These are phyloP conservation scores for Colletotrichum theobromicola DNA, from an alignment of 2,329 filamentous ascomycete genomes.

Conservation along the genomic window DNA sequence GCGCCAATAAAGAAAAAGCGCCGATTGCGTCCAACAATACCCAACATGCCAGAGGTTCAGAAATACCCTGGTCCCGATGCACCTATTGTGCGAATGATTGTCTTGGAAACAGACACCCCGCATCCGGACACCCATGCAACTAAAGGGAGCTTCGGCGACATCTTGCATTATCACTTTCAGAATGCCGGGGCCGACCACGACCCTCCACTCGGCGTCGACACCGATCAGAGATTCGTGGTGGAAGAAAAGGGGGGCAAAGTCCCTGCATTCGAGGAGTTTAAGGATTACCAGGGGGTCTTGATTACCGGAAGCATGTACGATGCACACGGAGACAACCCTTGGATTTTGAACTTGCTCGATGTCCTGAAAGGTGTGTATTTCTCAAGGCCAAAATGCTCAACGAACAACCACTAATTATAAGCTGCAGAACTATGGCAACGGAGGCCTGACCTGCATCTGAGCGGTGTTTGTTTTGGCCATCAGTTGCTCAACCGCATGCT, in stretches of 20 bases:
- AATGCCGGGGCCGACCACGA: slow-evolving; percentile 56
- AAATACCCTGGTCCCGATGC: slow-evolving; percentile 12
- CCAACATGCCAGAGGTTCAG: not conserved
- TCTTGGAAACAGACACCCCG: slow-evolving; percentile 63
- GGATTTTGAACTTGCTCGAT: slow-evolving; percentile 75
- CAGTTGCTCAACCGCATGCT: slow-evolving; percentile 78
- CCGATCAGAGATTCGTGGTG: slow-evolving; percentile 60
- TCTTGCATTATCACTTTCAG: slow-evolving; percentile 56
- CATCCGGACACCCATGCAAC: slow-evolving; percentile 54
- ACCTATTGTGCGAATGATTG: slow-evolving; percentile 43
- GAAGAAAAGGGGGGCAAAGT: slow-evolving; percentile 51
- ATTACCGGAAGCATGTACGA: slow-evolving; percentile 74
- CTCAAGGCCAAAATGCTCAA: not conserved
- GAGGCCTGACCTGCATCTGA: slow-evolving; percentile 59
- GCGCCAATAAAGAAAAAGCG: not conserved
- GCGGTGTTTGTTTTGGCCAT: slow-evolving; percentile 84
- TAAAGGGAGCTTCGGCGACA: slow-evolving; percentile 58
- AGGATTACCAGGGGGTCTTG: slow-evolving; percentile 74
- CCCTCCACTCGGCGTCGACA: slow-evolving; percentile 59
- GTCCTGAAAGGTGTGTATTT: slow-evolving; percentile 47
- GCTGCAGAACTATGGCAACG: slow-evolving; percentile 50
- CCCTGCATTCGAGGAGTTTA: slow-evolving; percentile 53
- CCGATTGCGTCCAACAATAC: not conserved
- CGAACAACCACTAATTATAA: not conserved
- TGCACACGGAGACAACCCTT: slow-evolving; percentile 72